Evolutionary conservation across 2,329 filamentous ascomycete species (phyloP).

Genomic region (Trichoderma semiorbis): DNA sequence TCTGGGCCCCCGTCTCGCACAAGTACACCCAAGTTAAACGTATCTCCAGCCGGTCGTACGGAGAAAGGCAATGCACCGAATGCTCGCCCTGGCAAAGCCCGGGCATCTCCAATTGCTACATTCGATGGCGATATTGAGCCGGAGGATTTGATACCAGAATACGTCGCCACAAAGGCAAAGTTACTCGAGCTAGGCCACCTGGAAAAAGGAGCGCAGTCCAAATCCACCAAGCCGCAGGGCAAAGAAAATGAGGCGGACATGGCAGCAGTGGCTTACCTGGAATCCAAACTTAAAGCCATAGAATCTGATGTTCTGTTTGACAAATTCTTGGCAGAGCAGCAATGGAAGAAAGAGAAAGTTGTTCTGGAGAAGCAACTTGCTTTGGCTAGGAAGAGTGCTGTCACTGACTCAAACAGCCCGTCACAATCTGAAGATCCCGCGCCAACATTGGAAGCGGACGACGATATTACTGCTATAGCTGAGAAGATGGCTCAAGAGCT

Average conservation of each 20-base stretch:
- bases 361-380: constrained; percentile 61
- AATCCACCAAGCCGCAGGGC: constrained; percentile 21
- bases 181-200: constrained; percentile 51
- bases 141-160: constrained; percentile 70
- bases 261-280: constrained; percentile 59
- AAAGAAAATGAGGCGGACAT: constrained; percentile 29
- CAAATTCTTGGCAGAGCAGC: constrained; percentile 57
- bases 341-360: constrained; percentile 60
- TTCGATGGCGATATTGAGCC: constrained; percentile 71
- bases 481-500: constrained; percentile 57
- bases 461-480: constrained; percentile 42
- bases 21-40: constrained; percentile 44
- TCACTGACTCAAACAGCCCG: background rate
- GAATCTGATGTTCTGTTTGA: constrained; percentile 78
- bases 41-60: constrained; percentile 26
- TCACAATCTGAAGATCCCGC: constrained; percentile 33
- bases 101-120: constrained; percentile 35
- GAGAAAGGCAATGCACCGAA: constrained; percentile 35
- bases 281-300: constrained; percentile 71
- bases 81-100: constrained; percentile 23
- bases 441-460: constrained; percentile 41
- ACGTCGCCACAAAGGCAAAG: constrained; percentile 69
- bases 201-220: constrained; percentile 21
- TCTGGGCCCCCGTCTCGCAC: constrained; percentile 46
- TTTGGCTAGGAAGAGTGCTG: constrained; percentile 37